Conservation (phyloP, 2,329 filamentous ascomycete genomes). For the Chrysoporthe deuterocubensis region DNA sequence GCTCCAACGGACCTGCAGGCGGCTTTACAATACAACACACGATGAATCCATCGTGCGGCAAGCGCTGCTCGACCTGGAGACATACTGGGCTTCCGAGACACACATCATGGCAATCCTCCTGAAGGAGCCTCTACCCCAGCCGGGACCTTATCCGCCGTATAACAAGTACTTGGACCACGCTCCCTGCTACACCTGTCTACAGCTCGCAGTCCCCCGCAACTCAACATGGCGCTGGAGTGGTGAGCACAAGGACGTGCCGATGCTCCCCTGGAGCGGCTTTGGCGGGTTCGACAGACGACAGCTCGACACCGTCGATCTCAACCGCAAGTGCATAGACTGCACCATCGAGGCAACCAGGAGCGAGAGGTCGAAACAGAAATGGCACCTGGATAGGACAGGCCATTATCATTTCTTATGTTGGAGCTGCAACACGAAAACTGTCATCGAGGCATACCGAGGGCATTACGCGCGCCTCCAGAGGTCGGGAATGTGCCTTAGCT, state of each 20-base stretch:
- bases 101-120: neutral
- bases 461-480: neutral
- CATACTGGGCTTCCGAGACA: neutral
- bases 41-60: neutral
- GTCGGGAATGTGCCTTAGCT: neutral
- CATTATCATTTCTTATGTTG: neutral
- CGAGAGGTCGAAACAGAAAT: neutral
- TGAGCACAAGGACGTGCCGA: neutral
- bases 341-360: neutral
- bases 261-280: neutral
- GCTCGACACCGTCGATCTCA: neutral
- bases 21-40: neutral
- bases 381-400: neutral
- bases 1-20: neutral
- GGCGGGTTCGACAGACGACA: neutral
- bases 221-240: neutral
- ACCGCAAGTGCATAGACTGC: neutral
- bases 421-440: neutral
- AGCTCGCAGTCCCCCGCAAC: neutral
- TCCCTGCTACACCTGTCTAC: neutral
- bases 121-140: too few species aligned
- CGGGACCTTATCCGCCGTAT: neutral
- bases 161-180: neutral
- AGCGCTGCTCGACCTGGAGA: neutral
- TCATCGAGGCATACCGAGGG: neutral